Conservation (phyloP, 1,139 yeast species). For the Blastobotrys indianensis region DNA sequence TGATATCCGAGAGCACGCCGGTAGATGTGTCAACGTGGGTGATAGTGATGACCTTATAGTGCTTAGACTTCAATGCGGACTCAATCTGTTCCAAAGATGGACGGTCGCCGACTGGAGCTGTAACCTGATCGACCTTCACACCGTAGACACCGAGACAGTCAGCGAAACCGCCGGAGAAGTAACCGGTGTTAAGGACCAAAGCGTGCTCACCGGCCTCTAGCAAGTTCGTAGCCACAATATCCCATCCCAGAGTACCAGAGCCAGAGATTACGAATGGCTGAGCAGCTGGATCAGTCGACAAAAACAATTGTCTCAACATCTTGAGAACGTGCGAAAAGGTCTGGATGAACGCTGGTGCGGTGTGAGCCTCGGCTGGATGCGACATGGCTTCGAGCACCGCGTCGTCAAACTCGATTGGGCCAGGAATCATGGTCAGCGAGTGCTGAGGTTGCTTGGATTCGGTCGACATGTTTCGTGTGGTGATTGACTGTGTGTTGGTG, state of each 20-base stretch:
- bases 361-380: constrained; percentile 82
- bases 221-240: constrained; percentile 74
- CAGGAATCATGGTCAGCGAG: constrained; percentile 66
- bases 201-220: constrained; percentile 56
- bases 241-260: constrained; percentile 96
- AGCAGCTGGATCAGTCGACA: constrained; percentile 55
- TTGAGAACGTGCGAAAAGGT: constrained; percentile 66
- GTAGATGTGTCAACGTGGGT: constrained; percentile 97
- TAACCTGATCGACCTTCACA: constrained; percentile 54
- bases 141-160: constrained; percentile 71
- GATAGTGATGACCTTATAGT: constrained; percentile 68
- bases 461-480: constrained; percentile 1
- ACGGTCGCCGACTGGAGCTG: constrained; percentile 66
- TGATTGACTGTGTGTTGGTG: constrained; percentile 1
- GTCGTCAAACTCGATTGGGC: constrained; percentile 87
- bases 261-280: constrained; percentile 84
- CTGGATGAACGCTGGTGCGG: constrained; percentile 77
- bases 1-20: constrained; percentile 75
- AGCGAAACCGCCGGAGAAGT: constrained; percentile 81
- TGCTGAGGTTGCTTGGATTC: constrained; percentile 20
- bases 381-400: constrained; percentile 77
- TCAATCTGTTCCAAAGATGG: constrained; percentile 58
- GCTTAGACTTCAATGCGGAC: constrained; percentile 44
- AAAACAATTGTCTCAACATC: constrained; percentile 67
- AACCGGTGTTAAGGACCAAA: constrained; percentile 86